phyloP scores from a whole-genome alignment of 2,329 filamentous ascomycete species.

The Calcarisporium arbuscula region DNA sequence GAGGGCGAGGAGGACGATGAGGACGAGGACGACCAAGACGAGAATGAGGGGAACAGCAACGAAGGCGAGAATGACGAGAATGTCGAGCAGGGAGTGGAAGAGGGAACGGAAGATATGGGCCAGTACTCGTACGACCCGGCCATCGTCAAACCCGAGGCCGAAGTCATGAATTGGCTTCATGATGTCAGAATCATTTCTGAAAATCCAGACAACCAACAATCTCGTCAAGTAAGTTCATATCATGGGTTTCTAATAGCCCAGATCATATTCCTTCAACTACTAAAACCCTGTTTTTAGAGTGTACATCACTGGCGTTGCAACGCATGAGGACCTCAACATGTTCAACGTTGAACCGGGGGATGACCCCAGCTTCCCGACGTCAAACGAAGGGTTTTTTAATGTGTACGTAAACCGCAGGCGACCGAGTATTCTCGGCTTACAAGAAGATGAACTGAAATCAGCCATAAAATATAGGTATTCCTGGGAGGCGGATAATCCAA shows the following conservation, averaged over 20 bases:
- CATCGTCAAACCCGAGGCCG: background rate
- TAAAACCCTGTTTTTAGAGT: background rate
- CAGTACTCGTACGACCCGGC: too few relatives aligned
- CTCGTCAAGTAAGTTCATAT: background rate
- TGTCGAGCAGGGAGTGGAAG: background rate
- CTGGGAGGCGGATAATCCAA: background rate
- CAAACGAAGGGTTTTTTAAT: background rate
- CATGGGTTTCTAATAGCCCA: too few relatives aligned
- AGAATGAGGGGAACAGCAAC: too few relatives aligned
- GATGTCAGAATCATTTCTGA: conserved; percentile 1
- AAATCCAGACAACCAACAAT: background rate
- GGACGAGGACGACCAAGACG: too few relatives aligned
- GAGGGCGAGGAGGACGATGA: too few relatives aligned
- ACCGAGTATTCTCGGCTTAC: too few relatives aligned
- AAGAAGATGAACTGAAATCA: background rate
- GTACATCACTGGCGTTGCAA: background rate
- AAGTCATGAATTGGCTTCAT: conserved; percentile 1
- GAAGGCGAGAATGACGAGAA: background rate
- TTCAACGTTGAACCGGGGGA: conserved; percentile 1
- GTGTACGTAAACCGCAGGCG: background rate
- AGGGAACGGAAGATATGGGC: too few relatives aligned
- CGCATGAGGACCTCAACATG: background rate
- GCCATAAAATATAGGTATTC: background rate
- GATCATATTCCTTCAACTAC: too few relatives aligned
- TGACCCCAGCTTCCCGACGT: background rate